Conservation (phyloP, 352 stramenopile genomes). For the Plasmopara muralis region DNA sequence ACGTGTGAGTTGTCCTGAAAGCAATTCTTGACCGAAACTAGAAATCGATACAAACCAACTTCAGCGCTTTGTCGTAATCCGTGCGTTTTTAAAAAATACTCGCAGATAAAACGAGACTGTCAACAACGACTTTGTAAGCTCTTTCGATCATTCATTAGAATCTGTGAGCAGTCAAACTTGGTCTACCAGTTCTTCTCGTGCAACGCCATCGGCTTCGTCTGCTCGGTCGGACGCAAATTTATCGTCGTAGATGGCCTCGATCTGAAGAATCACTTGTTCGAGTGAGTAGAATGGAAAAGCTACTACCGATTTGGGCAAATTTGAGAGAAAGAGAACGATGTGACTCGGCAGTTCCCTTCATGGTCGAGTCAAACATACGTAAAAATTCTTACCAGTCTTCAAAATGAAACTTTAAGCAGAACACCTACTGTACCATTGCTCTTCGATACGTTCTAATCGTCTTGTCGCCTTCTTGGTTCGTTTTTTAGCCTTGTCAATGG, state of each 20-base stretch:
- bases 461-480: slow-evolving; percentile 38
- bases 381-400: too few relatives aligned
- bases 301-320: slow-evolving; percentile 65
- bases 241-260: slow-evolving; percentile 74
- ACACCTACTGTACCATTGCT: slow-evolving; percentile 31
- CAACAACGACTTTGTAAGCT: not conserved
- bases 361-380: too few relatives aligned
- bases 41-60: slow-evolving; percentile 57
- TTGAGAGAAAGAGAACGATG: slow-evolving; percentile 57
- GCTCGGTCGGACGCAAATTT: slow-evolving; percentile 55
- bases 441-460: slow-evolving; percentile 35
- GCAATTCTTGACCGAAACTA: slow-evolving; percentile 59
- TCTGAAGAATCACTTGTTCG: slow-evolving; percentile 40
- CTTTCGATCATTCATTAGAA: not conserved
- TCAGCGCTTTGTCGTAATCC: slow-evolving; percentile 56
- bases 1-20: slow-evolving; percentile 46
- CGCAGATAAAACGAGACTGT: slow-evolving; percentile 57
- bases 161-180: not conserved
- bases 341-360: slow-evolving; percentile 41
- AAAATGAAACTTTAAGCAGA: too few relatives aligned
- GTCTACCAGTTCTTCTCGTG: slow-evolving; percentile 40
- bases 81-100: slow-evolving; percentile 70
- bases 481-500: slow-evolving; percentile 37
- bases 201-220: slow-evolving; percentile 57
- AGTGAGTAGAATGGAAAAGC: slow-evolving; percentile 59